Conservation (phyloP, 1,139 yeast species). For the Saccharomyces hybrid region DNA sequence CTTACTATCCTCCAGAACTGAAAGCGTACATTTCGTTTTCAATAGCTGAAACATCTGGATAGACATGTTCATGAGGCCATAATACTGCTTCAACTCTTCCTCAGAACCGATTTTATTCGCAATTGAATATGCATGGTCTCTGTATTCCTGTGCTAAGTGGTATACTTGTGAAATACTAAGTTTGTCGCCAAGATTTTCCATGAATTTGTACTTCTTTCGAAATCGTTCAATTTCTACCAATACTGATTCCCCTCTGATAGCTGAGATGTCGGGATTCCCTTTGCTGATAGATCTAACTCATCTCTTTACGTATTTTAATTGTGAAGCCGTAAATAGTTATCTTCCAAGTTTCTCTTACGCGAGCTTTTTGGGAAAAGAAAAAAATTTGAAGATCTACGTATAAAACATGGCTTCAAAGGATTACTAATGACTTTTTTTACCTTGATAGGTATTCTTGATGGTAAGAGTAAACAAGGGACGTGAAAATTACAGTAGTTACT, state of each 20-base stretch:
- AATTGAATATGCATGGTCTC: slow-evolving; percentile 16
- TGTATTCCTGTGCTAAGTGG: slow-evolving; percentile 22
- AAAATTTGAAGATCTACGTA: not conserved
- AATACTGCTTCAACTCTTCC: slow-evolving; percentile 21
- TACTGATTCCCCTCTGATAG: not conserved
- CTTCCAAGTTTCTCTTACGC: not conserved
- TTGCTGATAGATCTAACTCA: not conserved
- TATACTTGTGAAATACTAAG: slow-evolving; percentile 12
- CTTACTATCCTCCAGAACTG: slow-evolving; percentile 23
- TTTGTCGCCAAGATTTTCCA: not conserved
- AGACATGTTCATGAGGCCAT: slow-evolving; percentile 20
- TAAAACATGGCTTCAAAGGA: not conserved
- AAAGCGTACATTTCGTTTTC: slow-evolving; percentile 16
- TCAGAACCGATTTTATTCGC: slow-evolving; percentile 13
- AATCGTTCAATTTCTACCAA: not conserved
- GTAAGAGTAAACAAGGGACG: not conserved
- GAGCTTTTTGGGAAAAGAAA: not conserved
- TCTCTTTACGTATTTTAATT: not conserved
- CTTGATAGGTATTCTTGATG: not conserved
- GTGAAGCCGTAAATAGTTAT: not conserved
- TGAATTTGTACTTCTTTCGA: not conserved
- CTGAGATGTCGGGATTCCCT: not conserved
- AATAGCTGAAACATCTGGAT: slow-evolving; percentile 17
- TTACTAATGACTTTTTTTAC: not conserved
- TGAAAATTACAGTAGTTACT: not conserved